Evolutionary conservation across 805 yeast genomes (phyloP).

Genomic region (Hanseniaspora pseudoguilliermondii): DNA sequence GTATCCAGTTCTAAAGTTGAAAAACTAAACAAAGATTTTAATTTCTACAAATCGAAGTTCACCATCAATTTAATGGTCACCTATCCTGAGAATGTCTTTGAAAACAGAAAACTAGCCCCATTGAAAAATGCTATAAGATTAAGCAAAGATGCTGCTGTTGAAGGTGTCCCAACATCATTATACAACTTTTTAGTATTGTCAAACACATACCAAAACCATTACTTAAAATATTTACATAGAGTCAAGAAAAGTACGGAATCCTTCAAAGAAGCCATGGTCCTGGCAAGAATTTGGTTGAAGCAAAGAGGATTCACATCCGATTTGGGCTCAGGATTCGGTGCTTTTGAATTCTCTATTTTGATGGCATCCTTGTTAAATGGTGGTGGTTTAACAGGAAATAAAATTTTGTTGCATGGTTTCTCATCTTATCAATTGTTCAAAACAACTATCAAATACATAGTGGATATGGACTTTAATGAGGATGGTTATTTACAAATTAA

Average conservation of each 20-base stretch:
- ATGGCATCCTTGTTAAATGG: conserved; percentile 76
- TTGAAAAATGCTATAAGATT: conserved; percentile 73
- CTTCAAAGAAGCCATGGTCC: conserved; percentile 72
- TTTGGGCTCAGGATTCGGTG: conserved; percentile 61
- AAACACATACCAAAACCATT: conserved; percentile 53
- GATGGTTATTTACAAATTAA: conserved; percentile 57
- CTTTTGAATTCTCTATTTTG: conserved; percentile 72
- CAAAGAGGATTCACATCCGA: conserved; percentile 68
- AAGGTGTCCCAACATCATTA: conserved; percentile 55
- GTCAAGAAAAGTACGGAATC: conserved; percentile 64
- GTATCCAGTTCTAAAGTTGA: conserved; percentile 6
- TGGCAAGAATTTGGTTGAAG: conserved; percentile 80
- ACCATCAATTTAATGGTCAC: conserved; percentile 62
- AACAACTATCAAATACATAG: conserved; percentile 70
- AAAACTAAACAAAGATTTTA: conserved; percentile 29
- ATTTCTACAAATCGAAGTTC: conserved; percentile 58
- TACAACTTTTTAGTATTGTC: conserved; percentile 74
- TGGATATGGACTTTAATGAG: conserved; percentile 57
- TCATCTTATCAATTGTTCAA: conserved; percentile 89
- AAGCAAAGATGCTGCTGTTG: conserved; percentile 29
- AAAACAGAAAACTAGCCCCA: conserved; percentile 60
- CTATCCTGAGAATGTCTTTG: conserved; percentile 59
- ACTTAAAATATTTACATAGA: conserved; percentile 63
- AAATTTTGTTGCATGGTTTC: conserved; percentile 70
- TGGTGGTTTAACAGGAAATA: conserved; percentile 64